Base-by-base conservation (phyloP, 164 flowering plant species). In the Cinnamomum micranthum region DNA sequence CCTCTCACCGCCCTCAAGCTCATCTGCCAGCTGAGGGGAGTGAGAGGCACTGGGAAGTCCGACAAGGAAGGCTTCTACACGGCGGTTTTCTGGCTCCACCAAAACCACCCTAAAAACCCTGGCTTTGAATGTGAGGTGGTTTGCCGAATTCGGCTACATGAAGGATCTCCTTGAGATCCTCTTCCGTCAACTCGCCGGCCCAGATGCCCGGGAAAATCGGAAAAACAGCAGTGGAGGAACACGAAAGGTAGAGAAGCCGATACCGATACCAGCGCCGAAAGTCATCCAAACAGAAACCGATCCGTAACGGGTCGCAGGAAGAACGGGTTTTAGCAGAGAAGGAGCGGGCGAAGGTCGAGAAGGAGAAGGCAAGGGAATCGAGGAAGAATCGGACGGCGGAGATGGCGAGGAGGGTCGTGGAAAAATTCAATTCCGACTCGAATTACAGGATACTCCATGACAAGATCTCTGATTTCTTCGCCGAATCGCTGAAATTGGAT, bases 1-100 rank as follows among this genome's bases (percentile, higher is more conserved):
- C 71, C 88, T 0, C 23, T 81, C 28, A 83, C 85, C n/a, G 66
- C 92, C 9, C 81, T 90, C 25, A 90, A 90, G 28, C 87, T 90
- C 64, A 70, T 87, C 63, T 84, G 86, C 75, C 83, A 90, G 70
- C 74, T 90, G 15, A 72, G 91, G 10, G 92, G 88, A 0, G 91
- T 88, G 5, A 74, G 91, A 15, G 90, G 91, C 47, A 86, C 87
- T 1, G 90, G 84, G 0, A 86, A 86, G 60, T 81, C 85, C 0
- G 87, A 83, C 71, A 83, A 78, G 51, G 85, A 84, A 27, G 80
- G 81, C 0, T 84, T 83, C 77, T 81, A 86, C 68, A 71, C 82
- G 23, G 82, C 83, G 14, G 83, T 82, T 6, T 55, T 86, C 2
- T 86, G 88, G 88, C 81, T 84, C 25, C 82, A 81, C 74, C 23